A percentile compares a stretch with the other conserved stretches of the same genome.
These are phyloP conservation scores for Eucalyptus dawsonii DNA, from an alignment of 345 rosid genomes.

Conservation along the genomic window DNA sequence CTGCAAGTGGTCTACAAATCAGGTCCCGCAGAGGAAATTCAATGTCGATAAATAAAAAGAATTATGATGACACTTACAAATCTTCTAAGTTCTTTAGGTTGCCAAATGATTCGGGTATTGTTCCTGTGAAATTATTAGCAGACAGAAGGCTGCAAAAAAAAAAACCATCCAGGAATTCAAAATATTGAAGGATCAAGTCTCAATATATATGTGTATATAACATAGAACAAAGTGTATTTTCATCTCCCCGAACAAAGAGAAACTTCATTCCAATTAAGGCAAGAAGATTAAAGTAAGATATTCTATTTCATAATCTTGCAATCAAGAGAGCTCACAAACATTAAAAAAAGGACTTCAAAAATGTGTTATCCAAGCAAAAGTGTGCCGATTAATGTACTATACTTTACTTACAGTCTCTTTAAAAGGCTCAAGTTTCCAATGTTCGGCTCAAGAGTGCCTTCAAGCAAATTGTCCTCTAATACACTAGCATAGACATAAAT, in stretches of 20 bases:
- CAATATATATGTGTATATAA: neutral
- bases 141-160: constrained; percentile 40
- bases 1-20: constrained; percentile 18
- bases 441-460: constrained; percentile 42
- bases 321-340: neutral
- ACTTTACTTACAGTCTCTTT: constrained; percentile 5
- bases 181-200: neutral
- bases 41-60: neutral
- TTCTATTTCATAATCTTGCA: neutral
- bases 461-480: constrained; percentile 48
- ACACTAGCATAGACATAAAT: constrained; percentile 13
- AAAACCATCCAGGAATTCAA: neutral
- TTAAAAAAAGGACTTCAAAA: neutral
- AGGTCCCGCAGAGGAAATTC: neutral
- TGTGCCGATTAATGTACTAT: neutral
- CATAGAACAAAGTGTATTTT: neutral
- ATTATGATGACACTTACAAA: constrained; percentile 48
- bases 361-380: neutral
- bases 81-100: constrained; percentile 51
- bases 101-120: constrained; percentile 57
- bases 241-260: neutral
- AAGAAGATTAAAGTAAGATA: neutral
- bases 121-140: constrained; percentile 58
- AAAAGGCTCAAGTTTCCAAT: constrained; percentile 53
- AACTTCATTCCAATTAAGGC: neutral